These are phyloP conservation scores for Aspergillus homomorphus DNA, from an alignment of 495 filamentous ascomycete genomes.

Conservation along the genomic window DNA sequence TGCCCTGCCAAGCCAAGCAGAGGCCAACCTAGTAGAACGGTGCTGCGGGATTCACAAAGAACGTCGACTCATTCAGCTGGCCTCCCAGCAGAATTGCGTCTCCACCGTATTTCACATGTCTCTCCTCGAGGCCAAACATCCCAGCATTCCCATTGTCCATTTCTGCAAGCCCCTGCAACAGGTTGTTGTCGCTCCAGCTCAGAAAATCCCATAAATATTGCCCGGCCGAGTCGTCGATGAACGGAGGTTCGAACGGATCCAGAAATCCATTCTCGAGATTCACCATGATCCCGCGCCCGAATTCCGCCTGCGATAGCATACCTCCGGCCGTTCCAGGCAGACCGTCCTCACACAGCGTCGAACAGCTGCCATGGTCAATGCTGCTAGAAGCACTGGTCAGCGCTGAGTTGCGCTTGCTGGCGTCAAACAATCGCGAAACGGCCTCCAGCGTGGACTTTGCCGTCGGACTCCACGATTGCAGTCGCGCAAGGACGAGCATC, in stretches of 20 bases:
- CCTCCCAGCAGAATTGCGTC: conserved; percentile 29
- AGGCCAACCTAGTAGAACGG: conserved; percentile 23
- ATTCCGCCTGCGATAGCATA: conserved; percentile 21
- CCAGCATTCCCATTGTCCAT: conserved; percentile 27
- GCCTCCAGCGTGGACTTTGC: conserved; percentile 68
- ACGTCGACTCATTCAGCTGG: conserved; percentile 23
- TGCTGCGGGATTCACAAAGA: conserved; percentile 27
- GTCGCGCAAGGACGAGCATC: conserved; percentile 62
- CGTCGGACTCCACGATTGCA: conserved; percentile 68
- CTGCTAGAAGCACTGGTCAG: conserved; percentile 12
- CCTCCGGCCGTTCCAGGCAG: conserved; percentile 9
- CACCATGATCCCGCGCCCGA: conserved; percentile 19
- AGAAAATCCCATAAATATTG: conserved; percentile 46
- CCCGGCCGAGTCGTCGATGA: conserved; percentile 33
- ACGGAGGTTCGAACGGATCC: conserved; percentile 27
- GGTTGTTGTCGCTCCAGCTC: conserved; percentile 40
- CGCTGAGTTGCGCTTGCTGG: conserved; percentile 39
- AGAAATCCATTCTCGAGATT: conserved; percentile 26
- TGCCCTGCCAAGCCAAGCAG: not conserved
- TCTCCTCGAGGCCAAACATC: conserved; percentile 31
- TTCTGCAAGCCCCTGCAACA: conserved; percentile 37
- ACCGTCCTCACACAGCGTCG: conserved; percentile 22
- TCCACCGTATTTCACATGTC: conserved; percentile 26
- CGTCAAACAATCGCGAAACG: conserved; percentile 66
- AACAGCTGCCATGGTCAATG: conserved; percentile 14